phyloP scores from a whole-genome alignment of 2,329 filamentous ascomycete genomes.

The Ophiocordyceps polyrhachis-furcata region DNA sequence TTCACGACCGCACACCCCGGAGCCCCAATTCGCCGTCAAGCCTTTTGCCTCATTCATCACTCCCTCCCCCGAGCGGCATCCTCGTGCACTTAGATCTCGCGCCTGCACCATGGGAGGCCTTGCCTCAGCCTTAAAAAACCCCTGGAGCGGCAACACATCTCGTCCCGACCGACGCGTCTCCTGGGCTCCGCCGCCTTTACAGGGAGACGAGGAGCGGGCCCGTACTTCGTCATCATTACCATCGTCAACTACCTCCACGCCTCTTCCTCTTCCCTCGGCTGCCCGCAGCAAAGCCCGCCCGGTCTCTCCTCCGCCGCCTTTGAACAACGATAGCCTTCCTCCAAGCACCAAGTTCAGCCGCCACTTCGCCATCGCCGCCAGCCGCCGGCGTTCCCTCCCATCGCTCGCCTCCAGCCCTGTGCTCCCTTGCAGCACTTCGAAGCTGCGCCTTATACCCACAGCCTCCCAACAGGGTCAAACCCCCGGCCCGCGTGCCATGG shows the following conservation, averaged over 20 bases:
- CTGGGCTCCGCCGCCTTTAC: background rate
- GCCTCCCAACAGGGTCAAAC: constrained; percentile 17
- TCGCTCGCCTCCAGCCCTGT: constrained; percentile 19
- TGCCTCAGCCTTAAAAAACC: constrained; percentile 16
- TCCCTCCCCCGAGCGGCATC: constrained; percentile 22
- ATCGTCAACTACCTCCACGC: background rate
- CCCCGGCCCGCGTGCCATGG: constrained; percentile 10
- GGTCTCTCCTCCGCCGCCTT: background rate
- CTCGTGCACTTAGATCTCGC: background rate
- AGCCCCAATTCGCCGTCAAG: constrained; percentile 28
- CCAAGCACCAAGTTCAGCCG: background rate
- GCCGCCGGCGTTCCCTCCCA: constrained; percentile 18
- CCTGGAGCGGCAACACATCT: constrained; percentile 9
- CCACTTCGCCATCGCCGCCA: constrained; percentile 18
- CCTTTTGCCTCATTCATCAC: constrained; percentile 34
- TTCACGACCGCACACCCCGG: constrained; percentile 19
- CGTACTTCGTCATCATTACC: too few species aligned
- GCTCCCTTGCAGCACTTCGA: constrained; percentile 13
- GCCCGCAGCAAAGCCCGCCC: background rate
- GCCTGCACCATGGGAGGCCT: constrained; percentile 8
- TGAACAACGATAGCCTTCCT: background rate
- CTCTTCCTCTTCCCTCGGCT: background rate
- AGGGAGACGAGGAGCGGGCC: background rate
- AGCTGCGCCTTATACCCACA: constrained; percentile 20
- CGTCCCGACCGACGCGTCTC: background rate